These are phyloP conservation scores for Lithocarpus polystachyus DNA, from an alignment of 306 rosid genomes.

Conservation along the genomic window DNA sequence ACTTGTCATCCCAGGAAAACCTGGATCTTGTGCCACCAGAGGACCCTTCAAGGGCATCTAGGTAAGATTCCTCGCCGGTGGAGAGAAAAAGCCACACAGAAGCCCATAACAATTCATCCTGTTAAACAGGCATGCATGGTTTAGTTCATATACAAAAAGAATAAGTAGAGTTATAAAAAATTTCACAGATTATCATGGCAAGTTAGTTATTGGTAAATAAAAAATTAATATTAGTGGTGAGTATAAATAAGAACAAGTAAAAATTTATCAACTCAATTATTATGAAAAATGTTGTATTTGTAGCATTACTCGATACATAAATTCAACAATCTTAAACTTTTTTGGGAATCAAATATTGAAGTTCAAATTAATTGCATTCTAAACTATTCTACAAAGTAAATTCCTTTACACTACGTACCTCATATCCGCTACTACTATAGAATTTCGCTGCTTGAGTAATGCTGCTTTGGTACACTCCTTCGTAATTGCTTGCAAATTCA, in stretches of 20 bases:
- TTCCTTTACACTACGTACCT: constrained; percentile 28
- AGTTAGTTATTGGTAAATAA: too few relatives aligned
- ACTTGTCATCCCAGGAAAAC: constrained; percentile 70
- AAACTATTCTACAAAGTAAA: too few relatives aligned
- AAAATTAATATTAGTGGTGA: too few relatives aligned
- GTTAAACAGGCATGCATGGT: background rate
- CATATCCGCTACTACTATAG: constrained; percentile 57
- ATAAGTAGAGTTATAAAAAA: too few relatives aligned
- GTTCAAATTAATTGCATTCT: too few relatives aligned
- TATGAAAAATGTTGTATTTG: too few relatives aligned
- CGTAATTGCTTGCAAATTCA: constrained; percentile 38
- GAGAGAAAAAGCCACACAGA: constrained; percentile 70
- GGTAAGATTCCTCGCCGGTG: constrained; percentile 15
- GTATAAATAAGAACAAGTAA: too few relatives aligned
- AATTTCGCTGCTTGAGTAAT: constrained; percentile 16
- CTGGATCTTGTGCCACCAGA: constrained; percentile 39
- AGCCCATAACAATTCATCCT: constrained; percentile 71
- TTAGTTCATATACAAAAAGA: background rate
- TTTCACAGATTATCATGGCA: too few relatives aligned
- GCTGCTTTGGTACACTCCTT: constrained; percentile 45
- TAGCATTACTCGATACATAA: too few relatives aligned
- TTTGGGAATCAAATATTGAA: too few relatives aligned
- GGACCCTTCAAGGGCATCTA: constrained; percentile 25
- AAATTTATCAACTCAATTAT: too few relatives aligned
- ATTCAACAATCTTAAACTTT: too few relatives aligned